Conservation (phyloP, 2,329 filamentous ascomycete species). For the Cladophialophora bantiana region DNA sequence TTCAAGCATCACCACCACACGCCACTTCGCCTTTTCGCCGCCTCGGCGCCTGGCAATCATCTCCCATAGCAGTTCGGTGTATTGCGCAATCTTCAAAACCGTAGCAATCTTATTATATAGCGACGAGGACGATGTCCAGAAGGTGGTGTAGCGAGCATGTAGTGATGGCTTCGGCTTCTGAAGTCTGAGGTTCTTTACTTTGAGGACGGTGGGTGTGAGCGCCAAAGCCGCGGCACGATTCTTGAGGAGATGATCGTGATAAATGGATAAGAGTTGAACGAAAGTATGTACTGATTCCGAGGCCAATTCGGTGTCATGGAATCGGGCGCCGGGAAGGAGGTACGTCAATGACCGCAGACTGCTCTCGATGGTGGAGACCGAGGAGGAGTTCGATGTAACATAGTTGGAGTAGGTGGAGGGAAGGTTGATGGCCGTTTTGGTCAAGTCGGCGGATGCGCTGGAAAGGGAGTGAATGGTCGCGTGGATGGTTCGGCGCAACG, state of each 20-base stretch:
- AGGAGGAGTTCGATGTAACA: conserved; percentile 91
- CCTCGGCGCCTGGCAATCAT: conserved; percentile 91
- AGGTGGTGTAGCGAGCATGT: conserved; percentile 69
- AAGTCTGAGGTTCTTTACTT: conserved; percentile 16
- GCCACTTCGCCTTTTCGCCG: conserved; percentile 81
- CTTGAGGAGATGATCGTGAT: conserved; percentile 38
- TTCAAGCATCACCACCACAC: conserved; percentile 84
- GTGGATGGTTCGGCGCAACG: conserved; percentile 33
- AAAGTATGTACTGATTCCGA: conserved; percentile 73
- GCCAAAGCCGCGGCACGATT: conserved; percentile 57
- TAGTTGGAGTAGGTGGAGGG: conserved; percentile 74
- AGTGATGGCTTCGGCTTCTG: conserved; percentile 58
- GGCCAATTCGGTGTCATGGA: conserved; percentile 82
- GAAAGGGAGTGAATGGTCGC: conserved; percentile 35
- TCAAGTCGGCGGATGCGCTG: conserved; percentile 34
- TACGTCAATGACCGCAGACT: conserved; percentile 92
- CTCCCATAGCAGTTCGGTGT: conserved; percentile 95
- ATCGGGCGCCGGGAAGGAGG: conserved; percentile 77
- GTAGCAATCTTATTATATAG: conserved; percentile 83
- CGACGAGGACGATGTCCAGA: conserved; percentile 66
- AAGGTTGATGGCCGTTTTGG: conserved; percentile 34
- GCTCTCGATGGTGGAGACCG: conserved; percentile 94
- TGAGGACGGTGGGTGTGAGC: conserved; percentile 69
- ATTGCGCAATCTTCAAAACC: conserved; percentile 86
- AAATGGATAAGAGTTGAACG: conserved; percentile 37